phyloP scores from a whole-genome alignment of 257 asterid species.

The Parsonsia alboflavescens region DNA sequence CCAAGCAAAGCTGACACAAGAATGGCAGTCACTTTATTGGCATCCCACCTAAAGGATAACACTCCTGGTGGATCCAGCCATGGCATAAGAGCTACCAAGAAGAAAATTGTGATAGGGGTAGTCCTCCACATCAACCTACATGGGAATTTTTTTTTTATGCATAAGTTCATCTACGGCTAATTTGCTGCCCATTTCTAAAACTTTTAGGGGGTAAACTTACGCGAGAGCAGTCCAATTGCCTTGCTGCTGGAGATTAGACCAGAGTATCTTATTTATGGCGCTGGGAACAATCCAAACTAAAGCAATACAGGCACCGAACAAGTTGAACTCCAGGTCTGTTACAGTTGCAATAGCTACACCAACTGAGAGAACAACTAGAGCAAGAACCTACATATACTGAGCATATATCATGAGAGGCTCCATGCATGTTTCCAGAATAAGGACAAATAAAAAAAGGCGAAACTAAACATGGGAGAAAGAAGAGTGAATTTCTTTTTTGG shows the following conservation, averaged over 20 bases:
- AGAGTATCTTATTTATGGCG: slow-evolving; percentile 69
- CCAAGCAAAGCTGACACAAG: slow-evolving; percentile 76
- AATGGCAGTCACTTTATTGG: slow-evolving; percentile 41
- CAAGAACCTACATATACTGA: slow-evolving; percentile 44
- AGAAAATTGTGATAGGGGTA: slow-evolving; percentile 66
- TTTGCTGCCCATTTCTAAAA: neutral
- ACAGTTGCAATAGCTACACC: slow-evolving; percentile 91
- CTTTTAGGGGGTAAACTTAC: slow-evolving; percentile 32
- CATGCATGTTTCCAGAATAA: neutral
- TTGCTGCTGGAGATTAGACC: slow-evolving; percentile 85
- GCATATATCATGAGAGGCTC: neutral
- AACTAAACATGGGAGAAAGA: neutral
- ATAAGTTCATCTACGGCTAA: neutral
- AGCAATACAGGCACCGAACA: slow-evolving; percentile 74
- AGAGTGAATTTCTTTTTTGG: neutral
- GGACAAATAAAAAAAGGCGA: neutral
- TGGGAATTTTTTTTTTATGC: neutral
- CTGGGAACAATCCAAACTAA: slow-evolving; percentile 80
- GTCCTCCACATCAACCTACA: slow-evolving; percentile 94
- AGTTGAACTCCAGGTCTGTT: slow-evolving; percentile 73
- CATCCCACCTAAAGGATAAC: slow-evolving; percentile 55
- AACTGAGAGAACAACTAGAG: slow-evolving; percentile 60
- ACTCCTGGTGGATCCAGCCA: slow-evolving; percentile 88
- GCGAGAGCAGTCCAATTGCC: slow-evolving; percentile 91
- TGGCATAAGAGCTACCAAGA: slow-evolving; percentile 71